These are phyloP conservation scores for Simplicillium sp. DNA, from an alignment of 2,329 filamentous ascomycete species.

Conservation along the genomic window DNA sequence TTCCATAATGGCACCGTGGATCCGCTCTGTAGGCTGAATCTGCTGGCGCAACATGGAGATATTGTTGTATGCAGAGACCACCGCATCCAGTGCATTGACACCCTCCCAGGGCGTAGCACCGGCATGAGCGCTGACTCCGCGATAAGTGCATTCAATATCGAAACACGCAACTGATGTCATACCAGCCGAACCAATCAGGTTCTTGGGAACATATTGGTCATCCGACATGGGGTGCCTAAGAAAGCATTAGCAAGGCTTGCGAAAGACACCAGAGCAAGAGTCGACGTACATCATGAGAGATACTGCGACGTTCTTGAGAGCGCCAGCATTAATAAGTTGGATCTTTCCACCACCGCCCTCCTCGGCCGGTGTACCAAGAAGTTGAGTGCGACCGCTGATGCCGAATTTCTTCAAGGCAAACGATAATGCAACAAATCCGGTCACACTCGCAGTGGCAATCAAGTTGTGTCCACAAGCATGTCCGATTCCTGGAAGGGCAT, in stretches of 20 bases:
- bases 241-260: neutral
- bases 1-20: constrained; percentile 29
- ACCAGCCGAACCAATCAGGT: constrained; percentile 31
- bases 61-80: constrained; percentile 37
- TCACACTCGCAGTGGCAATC: constrained; percentile 29
- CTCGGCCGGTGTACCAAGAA: constrained; percentile 33
- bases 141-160: constrained; percentile 33
- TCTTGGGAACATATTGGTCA: constrained; percentile 23
- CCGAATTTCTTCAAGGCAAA: constrained; percentile 19
- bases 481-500: constrained; percentile 35
- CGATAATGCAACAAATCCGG: constrained; percentile 27
- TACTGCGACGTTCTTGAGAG: constrained; percentile 10
- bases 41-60: constrained; percentile 47
- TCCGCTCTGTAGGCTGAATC: constrained; percentile 29
- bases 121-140: constrained; percentile 46
- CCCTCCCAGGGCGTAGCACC: constrained; percentile 48
- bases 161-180: constrained; percentile 41
- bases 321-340: constrained; percentile 17
- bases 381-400: constrained; percentile 23
- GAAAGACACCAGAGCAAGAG: neutral
- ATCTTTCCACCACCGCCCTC: constrained; percentile 32
- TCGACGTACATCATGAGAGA: neutral
- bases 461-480: constrained; percentile 37
- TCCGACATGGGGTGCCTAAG: neutral
- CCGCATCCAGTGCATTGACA: constrained; percentile 48